Evolutionary conservation across 345 rosid species (phyloP).

Genomic region (Syzygium aromaticum): DNA sequence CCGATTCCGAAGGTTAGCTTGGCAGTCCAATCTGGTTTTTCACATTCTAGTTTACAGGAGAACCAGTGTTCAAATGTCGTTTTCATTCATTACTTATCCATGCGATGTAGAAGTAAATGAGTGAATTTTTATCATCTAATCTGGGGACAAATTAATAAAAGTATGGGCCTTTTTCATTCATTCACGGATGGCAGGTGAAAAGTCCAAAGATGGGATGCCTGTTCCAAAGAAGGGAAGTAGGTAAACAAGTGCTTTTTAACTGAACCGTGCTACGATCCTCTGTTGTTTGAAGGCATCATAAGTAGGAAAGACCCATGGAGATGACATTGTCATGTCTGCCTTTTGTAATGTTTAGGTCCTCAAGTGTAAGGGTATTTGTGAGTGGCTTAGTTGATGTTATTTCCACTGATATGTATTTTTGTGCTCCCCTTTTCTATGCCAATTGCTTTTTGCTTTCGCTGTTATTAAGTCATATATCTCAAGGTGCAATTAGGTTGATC

Average conservation of each 20-base stretch:
- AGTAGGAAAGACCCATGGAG: conserved; percentile 14
- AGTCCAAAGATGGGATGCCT: conserved; percentile 99
- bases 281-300: conserved; percentile 30
- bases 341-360: conserved; percentile 10
- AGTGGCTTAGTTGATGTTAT: background rate
- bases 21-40: background rate
- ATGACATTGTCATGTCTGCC: conserved; percentile 8
- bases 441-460: background rate
- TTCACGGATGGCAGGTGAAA: conserved; percentile 99
- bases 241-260: conserved; percentile 84
- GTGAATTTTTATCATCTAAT: conserved; percentile 30
- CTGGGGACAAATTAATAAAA: conserved; percentile 69
- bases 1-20: conserved; percentile 76
- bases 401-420: background rate
- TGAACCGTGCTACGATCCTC: conserved; percentile 38
- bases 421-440: background rate
- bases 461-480: background rate
- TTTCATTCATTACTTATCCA: conserved; percentile 10
- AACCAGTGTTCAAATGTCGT: conserved; percentile 1
- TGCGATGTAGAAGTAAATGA: conserved; percentile 53
- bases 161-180: conserved; percentile 87
- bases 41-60: background rate
- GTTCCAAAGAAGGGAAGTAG: conserved; percentile 99
- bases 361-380: background rate
- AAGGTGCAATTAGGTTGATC: background rate